Evolutionary conservation across 192 early-diverging fungal species (phyloP).

Genomic region (Podila epigama): DNA sequence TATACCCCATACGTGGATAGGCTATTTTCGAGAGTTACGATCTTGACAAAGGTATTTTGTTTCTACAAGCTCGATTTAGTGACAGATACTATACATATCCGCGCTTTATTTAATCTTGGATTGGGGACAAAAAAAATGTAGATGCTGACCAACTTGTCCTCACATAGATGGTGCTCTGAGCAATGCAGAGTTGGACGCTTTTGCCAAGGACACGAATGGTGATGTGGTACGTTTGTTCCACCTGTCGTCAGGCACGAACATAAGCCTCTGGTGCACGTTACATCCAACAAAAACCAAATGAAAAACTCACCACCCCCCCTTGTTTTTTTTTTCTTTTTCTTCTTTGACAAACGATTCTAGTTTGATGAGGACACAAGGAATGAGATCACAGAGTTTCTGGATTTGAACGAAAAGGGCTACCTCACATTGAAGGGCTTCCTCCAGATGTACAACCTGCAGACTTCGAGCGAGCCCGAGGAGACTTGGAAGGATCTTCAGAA

Average conservation of each 20-base stretch:
- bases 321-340: constrained; percentile 10
- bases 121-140: too few species aligned
- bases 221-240: constrained; percentile 42
- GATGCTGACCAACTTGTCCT: too few species aligned
- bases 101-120: not conserved
- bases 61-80: too few species aligned
- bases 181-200: constrained; percentile 52
- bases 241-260: not conserved
- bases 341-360: constrained; percentile 18
- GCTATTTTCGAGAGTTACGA: constrained; percentile 45
- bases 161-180: constrained; percentile 54
- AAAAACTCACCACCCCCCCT: too few species aligned
- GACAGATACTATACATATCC: not conserved
- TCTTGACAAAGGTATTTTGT: constrained; percentile 43
- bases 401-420: constrained; percentile 66
- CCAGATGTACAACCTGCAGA: constrained; percentile 83
- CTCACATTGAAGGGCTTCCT: constrained; percentile 77
- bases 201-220: constrained; percentile 60
- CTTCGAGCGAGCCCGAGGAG: constrained; percentile 69
- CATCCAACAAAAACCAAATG: too few species aligned
- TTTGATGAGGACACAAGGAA: constrained; percentile 34
- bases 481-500: constrained; percentile 80
- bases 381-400: constrained; percentile 77
- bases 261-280: not conserved
- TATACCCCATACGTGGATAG: not conserved